These are phyloP conservation scores for Blastocystis hominis DNA, from an alignment of 352 stramenopile species.

Conservation along the genomic window DNA sequence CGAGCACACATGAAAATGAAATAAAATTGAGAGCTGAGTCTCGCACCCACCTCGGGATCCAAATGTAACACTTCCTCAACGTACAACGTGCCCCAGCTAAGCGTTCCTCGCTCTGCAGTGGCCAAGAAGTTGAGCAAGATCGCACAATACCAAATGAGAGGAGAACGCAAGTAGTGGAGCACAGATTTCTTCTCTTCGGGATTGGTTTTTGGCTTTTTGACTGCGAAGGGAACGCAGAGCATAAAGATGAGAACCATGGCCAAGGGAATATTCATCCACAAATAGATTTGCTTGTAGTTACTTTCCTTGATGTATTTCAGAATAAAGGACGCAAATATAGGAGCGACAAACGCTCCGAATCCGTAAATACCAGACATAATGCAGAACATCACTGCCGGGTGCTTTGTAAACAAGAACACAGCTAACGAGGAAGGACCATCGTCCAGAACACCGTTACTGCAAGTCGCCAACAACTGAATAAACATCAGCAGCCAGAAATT, in stretches of 20 bases:
- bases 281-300: background rate
- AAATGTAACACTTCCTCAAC: constrained; percentile 43
- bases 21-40: constrained; percentile 46
- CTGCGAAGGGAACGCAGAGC: constrained; percentile 42
- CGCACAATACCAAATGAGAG: constrained; percentile 34
- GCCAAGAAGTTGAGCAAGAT: constrained; percentile 39
- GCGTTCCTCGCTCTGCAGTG: constrained; percentile 25
- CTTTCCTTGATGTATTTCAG: background rate
- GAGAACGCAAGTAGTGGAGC: background rate
- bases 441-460: background rate
- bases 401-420: constrained; percentile 48
- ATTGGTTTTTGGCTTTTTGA: background rate
- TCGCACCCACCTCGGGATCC: background rate
- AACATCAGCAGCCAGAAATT: background rate
- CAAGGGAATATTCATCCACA: constrained; percentile 13
- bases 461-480: constrained; percentile 33
- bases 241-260: background rate
- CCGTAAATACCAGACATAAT: constrained; percentile 54
- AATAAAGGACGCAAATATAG: background rate
- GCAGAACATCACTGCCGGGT: constrained; percentile 29
- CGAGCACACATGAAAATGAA: constrained; percentile 47
- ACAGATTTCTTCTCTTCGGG: background rate
- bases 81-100: constrained; percentile 53
- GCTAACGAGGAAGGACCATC: constrained; percentile 4
- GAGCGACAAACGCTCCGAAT: constrained; percentile 32